phyloP scores from a whole-genome alignment of 169 alveolate genomes.

The Plasmodium berghei region DNA sequence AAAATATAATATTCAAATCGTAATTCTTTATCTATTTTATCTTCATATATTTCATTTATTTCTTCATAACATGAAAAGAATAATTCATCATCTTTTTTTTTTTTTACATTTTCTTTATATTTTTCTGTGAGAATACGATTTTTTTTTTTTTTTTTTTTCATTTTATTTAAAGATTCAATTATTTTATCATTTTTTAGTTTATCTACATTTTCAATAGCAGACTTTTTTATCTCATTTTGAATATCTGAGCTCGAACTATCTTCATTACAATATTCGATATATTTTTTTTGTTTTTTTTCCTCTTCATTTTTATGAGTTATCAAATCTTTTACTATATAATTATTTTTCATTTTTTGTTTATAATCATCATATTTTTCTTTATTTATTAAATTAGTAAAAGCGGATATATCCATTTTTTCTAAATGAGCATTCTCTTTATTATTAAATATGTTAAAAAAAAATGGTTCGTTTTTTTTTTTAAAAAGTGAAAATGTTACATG shows the following conservation, averaged over 20 bases:
- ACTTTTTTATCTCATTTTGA: not conserved
- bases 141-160: not conserved
- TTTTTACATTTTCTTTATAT: not conserved
- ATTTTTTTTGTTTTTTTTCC: not conserved
- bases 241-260: not conserved
- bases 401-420: constrained; percentile 12
- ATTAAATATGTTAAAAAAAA: constrained; percentile 43
- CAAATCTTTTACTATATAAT: not conserved
- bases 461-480: constrained; percentile 28
- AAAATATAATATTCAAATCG: constrained; percentile 1
- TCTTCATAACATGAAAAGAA: constrained; percentile 65
- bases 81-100: not conserved
- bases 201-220: no score
- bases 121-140: no score
- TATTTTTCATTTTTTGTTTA: constrained; percentile 12
- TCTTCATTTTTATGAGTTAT: not conserved
- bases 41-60: constrained; percentile 10
- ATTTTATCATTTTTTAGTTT: no score
- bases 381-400: constrained; percentile 22
- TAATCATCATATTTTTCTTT: constrained; percentile 46
- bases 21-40: constrained; percentile 14
- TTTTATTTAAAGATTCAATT: not conserved
- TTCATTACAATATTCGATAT: not conserved
- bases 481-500: not conserved
- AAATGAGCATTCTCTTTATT: constrained; percentile 39